A percentile compares a stretch with the other conserved stretches of the same genome.
Conservation (phyloP, 2,329 filamentous ascomycete species). For the Sporothrix variecibatus region DNA sequence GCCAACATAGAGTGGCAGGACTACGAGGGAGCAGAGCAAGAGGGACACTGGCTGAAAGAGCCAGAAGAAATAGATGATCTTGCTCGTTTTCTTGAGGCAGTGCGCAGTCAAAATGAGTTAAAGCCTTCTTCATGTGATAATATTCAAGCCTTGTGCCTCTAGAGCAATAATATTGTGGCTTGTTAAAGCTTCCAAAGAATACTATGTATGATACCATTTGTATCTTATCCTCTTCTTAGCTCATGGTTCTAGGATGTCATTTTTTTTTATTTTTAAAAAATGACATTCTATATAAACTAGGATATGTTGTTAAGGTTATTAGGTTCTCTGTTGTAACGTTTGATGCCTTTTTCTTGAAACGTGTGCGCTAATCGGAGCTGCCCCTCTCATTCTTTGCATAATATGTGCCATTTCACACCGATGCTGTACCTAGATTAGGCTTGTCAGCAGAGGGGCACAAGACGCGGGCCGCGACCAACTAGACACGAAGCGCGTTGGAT, state of each 20-base stretch:
- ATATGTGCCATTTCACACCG: neutral
- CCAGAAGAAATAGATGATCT: conserved; percentile 27
- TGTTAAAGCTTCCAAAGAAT: neutral
- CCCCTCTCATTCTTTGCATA: conserved; percentile 10
- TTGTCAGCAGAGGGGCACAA: conserved; percentile 14
- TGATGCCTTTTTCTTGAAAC: neutral
- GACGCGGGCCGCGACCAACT: neutral
- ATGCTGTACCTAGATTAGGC: neutral
- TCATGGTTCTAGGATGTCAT: no score
- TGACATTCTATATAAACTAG: neutral
- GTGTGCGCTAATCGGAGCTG: conserved; percentile 12
- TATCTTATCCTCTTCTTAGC: neutral
- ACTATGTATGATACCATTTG: neutral
- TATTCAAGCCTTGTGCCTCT: no score
- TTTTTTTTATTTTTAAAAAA: no score
- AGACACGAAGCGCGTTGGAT: conserved; percentile 15
- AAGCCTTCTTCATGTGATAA: neutral
- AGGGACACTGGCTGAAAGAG: conserved; percentile 28
- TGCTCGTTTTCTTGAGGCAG: neutral
- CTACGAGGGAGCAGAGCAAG: conserved; percentile 24
- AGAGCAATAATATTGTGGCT: no score
- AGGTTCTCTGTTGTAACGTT: neutral
- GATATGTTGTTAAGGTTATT: neutral
- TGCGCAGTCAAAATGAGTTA: neutral
- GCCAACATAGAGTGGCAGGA: conserved; percentile 19